Conservation (phyloP, 2,329 filamentous ascomycete species). For the Aspergillus neoniger region DNA sequence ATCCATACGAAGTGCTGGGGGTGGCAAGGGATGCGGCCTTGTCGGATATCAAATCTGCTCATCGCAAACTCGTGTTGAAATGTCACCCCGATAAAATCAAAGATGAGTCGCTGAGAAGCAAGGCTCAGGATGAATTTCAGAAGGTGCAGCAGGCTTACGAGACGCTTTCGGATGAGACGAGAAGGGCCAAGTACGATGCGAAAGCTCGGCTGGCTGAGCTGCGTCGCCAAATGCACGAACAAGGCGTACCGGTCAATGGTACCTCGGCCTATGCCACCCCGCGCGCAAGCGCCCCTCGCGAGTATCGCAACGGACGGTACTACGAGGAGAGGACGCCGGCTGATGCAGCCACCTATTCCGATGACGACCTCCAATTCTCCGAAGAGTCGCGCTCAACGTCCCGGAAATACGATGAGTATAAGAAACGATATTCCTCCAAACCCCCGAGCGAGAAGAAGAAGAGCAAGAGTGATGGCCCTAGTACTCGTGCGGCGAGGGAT, state of each 20-base stretch:
- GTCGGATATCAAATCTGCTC: slow-evolving; percentile 72
- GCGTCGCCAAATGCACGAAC: slow-evolving; percentile 57
- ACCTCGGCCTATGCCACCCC: slow-evolving; percentile 20
- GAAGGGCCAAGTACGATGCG: slow-evolving; percentile 76
- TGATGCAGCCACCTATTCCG: slow-evolving; percentile 33
- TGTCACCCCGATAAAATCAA: slow-evolving; percentile 92
- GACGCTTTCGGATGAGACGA: slow-evolving; percentile 74
- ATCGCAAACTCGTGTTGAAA: slow-evolving; percentile 83
- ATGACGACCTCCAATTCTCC: slow-evolving; percentile 40
- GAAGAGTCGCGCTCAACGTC: slow-evolving; percentile 42
- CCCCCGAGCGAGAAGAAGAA: slow-evolving; percentile 42
- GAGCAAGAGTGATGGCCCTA: slow-evolving; percentile 32
- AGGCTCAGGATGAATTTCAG: slow-evolving; percentile 86
- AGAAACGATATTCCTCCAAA: slow-evolving; percentile 37
- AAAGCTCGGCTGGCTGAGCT: slow-evolving; percentile 68
- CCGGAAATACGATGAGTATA: slow-evolving; percentile 44
- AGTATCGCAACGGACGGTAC: slow-evolving; percentile 45
- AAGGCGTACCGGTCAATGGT: slow-evolving; percentile 32
- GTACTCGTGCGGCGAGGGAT: slow-evolving; percentile 35
- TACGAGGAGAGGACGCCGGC: slow-evolving; percentile 49
- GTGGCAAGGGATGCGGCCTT: slow-evolving; percentile 71
- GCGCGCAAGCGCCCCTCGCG: slow-evolving; percentile 27
- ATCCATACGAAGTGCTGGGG: slow-evolving; percentile 79
- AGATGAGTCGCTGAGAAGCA: slow-evolving; percentile 71
- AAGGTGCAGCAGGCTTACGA: slow-evolving; percentile 92